These are phyloP conservation scores for Lizonia empirigonia DNA, from an alignment of 2,329 filamentous ascomycete genomes.

Conservation along the genomic window DNA sequence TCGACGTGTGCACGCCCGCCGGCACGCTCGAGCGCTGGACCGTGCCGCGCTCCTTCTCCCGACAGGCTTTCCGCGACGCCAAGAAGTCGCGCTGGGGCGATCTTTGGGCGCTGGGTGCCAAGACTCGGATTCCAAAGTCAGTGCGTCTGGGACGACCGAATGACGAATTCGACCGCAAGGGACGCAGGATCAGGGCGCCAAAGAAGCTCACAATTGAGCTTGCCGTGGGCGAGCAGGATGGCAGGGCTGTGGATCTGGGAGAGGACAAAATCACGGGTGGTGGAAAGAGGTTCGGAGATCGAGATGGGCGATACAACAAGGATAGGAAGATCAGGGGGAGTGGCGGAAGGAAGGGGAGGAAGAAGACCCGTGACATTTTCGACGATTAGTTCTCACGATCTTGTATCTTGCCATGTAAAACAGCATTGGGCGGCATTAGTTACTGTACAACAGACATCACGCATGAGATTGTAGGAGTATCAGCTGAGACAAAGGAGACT, in stretches of 20 bases:
- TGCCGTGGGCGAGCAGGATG: conserved; percentile 33
- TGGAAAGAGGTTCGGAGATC: conserved; percentile 37
- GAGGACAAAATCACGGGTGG: conserved; percentile 20
- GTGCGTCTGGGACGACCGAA: conserved; percentile 63
- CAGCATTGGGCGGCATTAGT: neutral
- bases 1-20: conserved; percentile 88
- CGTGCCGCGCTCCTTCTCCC: conserved; percentile 79
- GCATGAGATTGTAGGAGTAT: neutral
- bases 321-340: conserved; percentile 48
- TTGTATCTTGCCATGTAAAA: neutral
- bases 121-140: conserved; percentile 71
- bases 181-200: conserved; percentile 38
- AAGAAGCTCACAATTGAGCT: conserved; percentile 42
- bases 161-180: conserved; percentile 50
- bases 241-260: conserved; percentile 28
- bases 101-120: conserved; percentile 92
- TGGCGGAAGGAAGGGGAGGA: conserved; percentile 49
- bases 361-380: conserved; percentile 29
- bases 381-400: conserved; percentile 15
- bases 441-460: conserved; percentile 4
- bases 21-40: conserved; percentile 93
- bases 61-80: conserved; percentile 86
- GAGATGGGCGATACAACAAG: conserved; percentile 35
- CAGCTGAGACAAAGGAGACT: conserved; percentile 15
- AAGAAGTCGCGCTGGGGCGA: conserved; percentile 92